These are phyloP conservation scores for Sclerotinia sclerotiorum DNA, from an alignment of 2,329 filamentous ascomycete species.

Conservation along the genomic window DNA sequence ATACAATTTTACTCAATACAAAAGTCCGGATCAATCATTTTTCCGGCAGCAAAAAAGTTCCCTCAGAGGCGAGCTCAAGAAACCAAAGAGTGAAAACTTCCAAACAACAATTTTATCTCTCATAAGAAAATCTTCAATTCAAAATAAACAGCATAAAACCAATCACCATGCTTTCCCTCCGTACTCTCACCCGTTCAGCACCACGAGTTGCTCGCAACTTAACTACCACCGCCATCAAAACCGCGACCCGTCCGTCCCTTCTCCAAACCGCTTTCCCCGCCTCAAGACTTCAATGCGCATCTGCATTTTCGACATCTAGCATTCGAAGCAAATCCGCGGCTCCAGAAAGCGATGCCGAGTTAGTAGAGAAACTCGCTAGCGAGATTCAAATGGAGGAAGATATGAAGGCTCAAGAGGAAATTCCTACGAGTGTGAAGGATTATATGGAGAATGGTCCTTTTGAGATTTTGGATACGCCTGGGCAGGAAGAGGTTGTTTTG, in stretches of 20 bases:
- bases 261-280: constrained; percentile 38
- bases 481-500: constrained; percentile 84
- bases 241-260: constrained; percentile 37
- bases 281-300: constrained; percentile 34
- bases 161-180: constrained; percentile 64
- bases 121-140: constrained; percentile 25
- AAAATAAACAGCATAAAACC: constrained; percentile 15
- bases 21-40: constrained; percentile 24
- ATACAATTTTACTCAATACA: not conserved
- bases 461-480: constrained; percentile 76
- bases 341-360: constrained; percentile 68
- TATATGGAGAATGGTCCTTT: constrained; percentile 86
- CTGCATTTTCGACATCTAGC: constrained; percentile 44
- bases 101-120: constrained; percentile 1
- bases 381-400: constrained; percentile 84
- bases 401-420: constrained; percentile 67
- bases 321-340: constrained; percentile 42
- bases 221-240: constrained; percentile 51
- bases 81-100: constrained; percentile 9
- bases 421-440: constrained; percentile 77
- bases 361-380: constrained; percentile 80
- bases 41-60: constrained; percentile 26
- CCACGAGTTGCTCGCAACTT: constrained; percentile 63
- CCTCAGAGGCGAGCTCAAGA: constrained; percentile 16
- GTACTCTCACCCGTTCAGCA: constrained; percentile 63